Conservation (phyloP, 306 rosid species). For the Corylus avellana region DNA sequence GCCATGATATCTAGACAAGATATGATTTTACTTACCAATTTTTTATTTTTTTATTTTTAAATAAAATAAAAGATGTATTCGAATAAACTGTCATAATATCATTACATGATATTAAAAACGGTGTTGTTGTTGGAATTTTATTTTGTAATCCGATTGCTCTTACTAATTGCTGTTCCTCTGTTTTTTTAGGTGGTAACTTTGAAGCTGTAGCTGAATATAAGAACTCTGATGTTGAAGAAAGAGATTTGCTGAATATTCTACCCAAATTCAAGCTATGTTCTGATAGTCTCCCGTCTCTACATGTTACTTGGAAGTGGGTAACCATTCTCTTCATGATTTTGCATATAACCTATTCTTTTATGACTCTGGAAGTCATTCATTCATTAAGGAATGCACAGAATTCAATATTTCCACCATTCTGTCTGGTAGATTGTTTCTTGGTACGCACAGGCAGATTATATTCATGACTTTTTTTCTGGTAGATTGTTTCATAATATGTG, state of each 20-base stretch:
- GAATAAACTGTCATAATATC: not conserved
- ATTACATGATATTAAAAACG: not conserved
- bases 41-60: not conserved
- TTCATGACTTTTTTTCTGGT: not conserved
- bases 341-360: not conserved
- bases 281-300: conserved; percentile 44
- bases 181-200: conserved; percentile 31
- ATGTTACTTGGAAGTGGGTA: conserved; percentile 65
- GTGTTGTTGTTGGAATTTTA: not conserved
- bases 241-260: conserved; percentile 20
- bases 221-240: conserved; percentile 30
- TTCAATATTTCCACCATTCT: not conserved
- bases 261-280: conserved; percentile 16
- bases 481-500: conserved; percentile 1
- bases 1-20: not conserved
- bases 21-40: not conserved
- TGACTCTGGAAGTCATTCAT: not conserved
- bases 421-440: not conserved
- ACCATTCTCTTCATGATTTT: conserved; percentile 29
- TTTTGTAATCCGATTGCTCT: not conserved
- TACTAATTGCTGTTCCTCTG: conserved; percentile 10
- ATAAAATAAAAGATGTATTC: not conserved
- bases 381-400: not conserved
- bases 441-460: not conserved
- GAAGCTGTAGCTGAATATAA: conserved; percentile 23